Percentiles rank a stretch among this genome's conserved stretches.
These are phyloP conservation scores for Erysiphe pulchra DNA, from an alignment of 2,329 filamentous ascomycete genomes.

Conservation along the genomic window DNA sequence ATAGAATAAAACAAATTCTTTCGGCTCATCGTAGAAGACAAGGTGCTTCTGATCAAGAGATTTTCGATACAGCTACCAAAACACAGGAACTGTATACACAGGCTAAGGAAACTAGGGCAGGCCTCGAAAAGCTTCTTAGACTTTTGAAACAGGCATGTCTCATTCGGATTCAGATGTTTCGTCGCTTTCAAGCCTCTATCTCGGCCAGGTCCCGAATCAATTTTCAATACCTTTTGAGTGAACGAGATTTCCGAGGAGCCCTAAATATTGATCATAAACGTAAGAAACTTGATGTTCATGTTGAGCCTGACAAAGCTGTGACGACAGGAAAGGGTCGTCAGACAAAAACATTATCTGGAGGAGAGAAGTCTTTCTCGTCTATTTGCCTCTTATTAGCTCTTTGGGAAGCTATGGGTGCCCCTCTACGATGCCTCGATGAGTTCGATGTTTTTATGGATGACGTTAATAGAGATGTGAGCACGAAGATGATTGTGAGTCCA, in stretches of 20 bases:
- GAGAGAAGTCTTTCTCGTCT: conserved; percentile 93
- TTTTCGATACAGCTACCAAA: conserved; percentile 21
- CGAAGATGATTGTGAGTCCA: conserved; percentile 61
- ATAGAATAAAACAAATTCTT: conserved; percentile 31
- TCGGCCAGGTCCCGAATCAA: conserved; percentile 64
- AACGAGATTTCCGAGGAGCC: conserved; percentile 67
- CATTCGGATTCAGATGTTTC: conserved; percentile 51
- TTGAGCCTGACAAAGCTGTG: conserved; percentile 45
- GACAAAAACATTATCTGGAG: conserved; percentile 80
- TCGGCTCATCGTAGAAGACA: conserved; percentile 26
- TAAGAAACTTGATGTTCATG: conserved; percentile 53
- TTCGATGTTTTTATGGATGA: conserved; percentile 99
- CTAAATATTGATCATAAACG: conserved; percentile 52
- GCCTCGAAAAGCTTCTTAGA: conserved; percentile 17
- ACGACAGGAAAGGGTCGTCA: conserved; percentile 46
- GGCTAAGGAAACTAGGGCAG: conserved; percentile 19
- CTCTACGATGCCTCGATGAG: conserved; percentile 82
- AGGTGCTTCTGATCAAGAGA: conserved; percentile 39
- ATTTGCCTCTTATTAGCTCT: conserved; percentile 80
- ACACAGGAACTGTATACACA: conserved; percentile 17
- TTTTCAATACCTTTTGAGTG: conserved; percentile 70
- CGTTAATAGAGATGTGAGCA: conserved; percentile 79
- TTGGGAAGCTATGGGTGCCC: conserved; percentile 96
- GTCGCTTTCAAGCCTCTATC: conserved; percentile 59
- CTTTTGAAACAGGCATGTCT: conserved; percentile 32